Evolutionary conservation across 1,284 basidiomycete genomes (phyloP), one percentile per base, ranked within the genome.

Genomic region (Cryptococcus amylolentus): DNA sequence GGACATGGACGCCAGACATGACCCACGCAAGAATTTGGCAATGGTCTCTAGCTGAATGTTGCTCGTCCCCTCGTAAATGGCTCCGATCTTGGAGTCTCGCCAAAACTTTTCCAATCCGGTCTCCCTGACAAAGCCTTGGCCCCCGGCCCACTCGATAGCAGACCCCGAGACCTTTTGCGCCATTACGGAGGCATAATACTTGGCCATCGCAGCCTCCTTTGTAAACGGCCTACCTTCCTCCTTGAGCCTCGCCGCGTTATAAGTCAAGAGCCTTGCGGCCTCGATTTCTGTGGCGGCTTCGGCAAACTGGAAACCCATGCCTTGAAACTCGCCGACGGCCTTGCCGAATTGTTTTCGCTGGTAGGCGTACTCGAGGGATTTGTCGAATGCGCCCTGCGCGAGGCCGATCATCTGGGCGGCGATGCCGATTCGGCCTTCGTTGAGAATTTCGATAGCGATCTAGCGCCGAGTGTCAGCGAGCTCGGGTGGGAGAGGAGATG

Each of bases 21-120:
- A 68, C 71, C 68, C 63, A 70, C 71, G 68, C 60, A 94, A 83
- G 67, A 88, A 87, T 79, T 90, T 96, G 38, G 93, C 91, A 68
- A 98, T 97, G 0, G 96, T 98, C 78, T 94, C 88, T 51, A 97
- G 81, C 78, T 98, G 95, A 62, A 98, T 98, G 76, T 97, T 96
- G 37, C 88, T 91, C 41, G 94, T 97, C 39, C 94, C 93, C 76
- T 95, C 92, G 73, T 95, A 96, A 60, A 96, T 96, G 10, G 91
- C 89, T 42, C 89, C 89, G 31, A 61, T 61, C 54, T 96, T 97
- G 27, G 89, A 91, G 78, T 98, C 95, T 65, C 95, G 80, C 89
- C 89, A 92, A 70, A 80, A 92, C 80, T 96, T 96, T 80, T 95
- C 92, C 61, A 96, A 88, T 3, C 93, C 92, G 1, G 90, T 91